These are phyloP conservation scores for Volvariella surrecta DNA, from an alignment of 1,284 basidiomycete genomes.

Conservation along the genomic window DNA sequence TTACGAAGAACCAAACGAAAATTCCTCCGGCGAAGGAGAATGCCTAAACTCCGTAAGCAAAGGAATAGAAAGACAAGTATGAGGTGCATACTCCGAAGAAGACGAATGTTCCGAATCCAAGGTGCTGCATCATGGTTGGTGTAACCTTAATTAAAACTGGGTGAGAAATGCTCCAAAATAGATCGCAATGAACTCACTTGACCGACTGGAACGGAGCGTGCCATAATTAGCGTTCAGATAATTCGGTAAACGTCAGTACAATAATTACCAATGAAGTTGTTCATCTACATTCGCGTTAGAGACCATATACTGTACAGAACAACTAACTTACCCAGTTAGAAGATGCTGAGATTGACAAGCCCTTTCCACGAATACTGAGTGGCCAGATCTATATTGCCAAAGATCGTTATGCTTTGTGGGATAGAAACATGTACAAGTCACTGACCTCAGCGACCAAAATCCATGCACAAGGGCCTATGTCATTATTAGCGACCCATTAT, in stretches of 20 bases:
- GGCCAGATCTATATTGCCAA: constrained; percentile 43
- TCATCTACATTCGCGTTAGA: constrained; percentile 41
- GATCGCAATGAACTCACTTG: constrained; percentile 17
- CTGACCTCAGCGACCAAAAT: constrained; percentile 50
- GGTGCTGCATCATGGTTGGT: constrained; percentile 49
- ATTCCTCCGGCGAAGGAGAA: constrained; percentile 58
- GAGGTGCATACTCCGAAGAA: constrained; percentile 50
- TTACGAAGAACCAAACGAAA: constrained; percentile 54
- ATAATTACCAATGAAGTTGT: constrained; percentile 58
- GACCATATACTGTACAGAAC: constrained; percentile 10
- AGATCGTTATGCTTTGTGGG: background rate
- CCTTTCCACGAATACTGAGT: constrained; percentile 58
- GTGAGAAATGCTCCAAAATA: no score
- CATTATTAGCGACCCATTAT: background rate
- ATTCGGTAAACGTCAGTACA: background rate
- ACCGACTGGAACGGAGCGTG: constrained; percentile 15
- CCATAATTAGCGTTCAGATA: background rate
- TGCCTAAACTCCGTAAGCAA: constrained; percentile 22
- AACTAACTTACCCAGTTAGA: constrained; percentile 71
- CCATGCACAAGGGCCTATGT: constrained; percentile 50
- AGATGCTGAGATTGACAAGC: constrained; percentile 59
- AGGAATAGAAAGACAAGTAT: background rate
- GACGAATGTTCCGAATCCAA: constrained; percentile 58
- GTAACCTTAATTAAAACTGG: constrained; percentile 39
- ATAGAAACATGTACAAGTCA: background rate